phyloP scores from a whole-genome alignment of 345 rosid species.

The Gossypium thurberi region DNA sequence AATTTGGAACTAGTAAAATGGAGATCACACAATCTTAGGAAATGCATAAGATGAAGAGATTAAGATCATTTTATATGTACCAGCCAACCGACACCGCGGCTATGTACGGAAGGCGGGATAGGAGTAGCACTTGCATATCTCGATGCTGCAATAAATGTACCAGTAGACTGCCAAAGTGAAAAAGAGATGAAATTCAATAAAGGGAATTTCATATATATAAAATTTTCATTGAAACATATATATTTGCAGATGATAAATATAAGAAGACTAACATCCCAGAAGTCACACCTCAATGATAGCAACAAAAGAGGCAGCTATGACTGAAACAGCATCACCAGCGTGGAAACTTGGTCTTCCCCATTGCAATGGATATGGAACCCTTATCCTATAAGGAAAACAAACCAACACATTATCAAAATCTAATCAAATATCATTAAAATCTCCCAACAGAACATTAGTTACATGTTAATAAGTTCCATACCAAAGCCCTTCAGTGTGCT shows the following conservation, averaged over 20 bases:
- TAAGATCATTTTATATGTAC: slow-evolving; percentile 18
- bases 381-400: slow-evolving; percentile 44
- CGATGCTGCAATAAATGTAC: slow-evolving; percentile 64
- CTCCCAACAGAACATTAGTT: neutral
- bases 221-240: neutral
- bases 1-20: neutral
- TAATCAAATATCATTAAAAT: neutral
- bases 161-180: slow-evolving; percentile 58
- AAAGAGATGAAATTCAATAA: neutral
- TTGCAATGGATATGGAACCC: slow-evolving; percentile 75
- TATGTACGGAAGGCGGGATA: slow-evolving; percentile 64
- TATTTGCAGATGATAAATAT: neutral
- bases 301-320: slow-evolving; percentile 73
- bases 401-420: slow-evolving; percentile 13
- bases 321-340: slow-evolving; percentile 55
- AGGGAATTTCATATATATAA: too few relatives aligned
- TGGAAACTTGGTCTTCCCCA: slow-evolving; percentile 72
- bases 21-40: neutral
- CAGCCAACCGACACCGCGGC: slow-evolving; percentile 88
- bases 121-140: slow-evolving; percentile 82
- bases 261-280: neutral
- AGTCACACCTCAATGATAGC: slow-evolving; percentile 64
- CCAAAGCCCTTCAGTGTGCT: neutral
- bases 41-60: neutral
- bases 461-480: neutral